Percentiles rank a stretch among this genome's conserved stretches.
phyloP scores from a whole-genome alignment of 116 monocot genomes.

The Phalaenopsis hybrid region DNA sequence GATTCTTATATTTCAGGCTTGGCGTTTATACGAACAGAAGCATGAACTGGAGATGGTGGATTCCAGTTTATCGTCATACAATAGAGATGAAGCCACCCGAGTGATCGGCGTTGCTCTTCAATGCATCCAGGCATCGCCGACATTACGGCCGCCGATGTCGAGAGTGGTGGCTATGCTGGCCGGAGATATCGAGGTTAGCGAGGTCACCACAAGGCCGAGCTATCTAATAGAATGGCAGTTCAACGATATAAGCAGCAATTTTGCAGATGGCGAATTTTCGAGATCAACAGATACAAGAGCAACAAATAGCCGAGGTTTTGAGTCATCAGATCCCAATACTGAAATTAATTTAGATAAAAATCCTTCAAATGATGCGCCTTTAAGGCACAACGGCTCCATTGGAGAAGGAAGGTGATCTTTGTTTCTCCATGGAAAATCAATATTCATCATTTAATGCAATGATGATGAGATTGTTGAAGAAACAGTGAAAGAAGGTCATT shows the following conservation, averaged over 20 bases:
- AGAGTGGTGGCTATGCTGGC: slow-evolving; percentile 53
- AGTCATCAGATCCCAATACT: not conserved
- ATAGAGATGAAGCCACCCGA: slow-evolving; percentile 33
- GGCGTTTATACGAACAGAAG: slow-evolving; percentile 43
- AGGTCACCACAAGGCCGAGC: slow-evolving; percentile 43
- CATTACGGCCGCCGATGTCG: slow-evolving; percentile 60
- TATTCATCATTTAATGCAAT: no score
- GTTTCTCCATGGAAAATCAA: not conserved
- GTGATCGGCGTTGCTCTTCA: slow-evolving; percentile 45
- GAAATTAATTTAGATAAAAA: not conserved
- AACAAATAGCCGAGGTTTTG: slow-evolving; percentile 9
- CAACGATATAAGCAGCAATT: slow-evolving; percentile 28
- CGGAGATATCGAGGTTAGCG: slow-evolving; percentile 25
- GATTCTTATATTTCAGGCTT: slow-evolving; percentile 32
- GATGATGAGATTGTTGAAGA: no score
- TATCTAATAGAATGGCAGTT: slow-evolving; percentile 57
- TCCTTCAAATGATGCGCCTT: not conserved
- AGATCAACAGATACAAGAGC: not conserved
- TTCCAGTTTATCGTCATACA: slow-evolving; percentile 25
- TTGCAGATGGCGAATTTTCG: slow-evolving; percentile 2
- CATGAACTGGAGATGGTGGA: slow-evolving; percentile 50
- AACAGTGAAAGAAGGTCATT: no score
- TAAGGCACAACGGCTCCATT: not conserved
- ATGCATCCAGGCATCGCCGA: slow-evolving; percentile 66
- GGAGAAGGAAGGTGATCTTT: slow-evolving; percentile 7